Conservation (phyloP, 805 yeast species). For the Myxozyma neotropica region DNA sequence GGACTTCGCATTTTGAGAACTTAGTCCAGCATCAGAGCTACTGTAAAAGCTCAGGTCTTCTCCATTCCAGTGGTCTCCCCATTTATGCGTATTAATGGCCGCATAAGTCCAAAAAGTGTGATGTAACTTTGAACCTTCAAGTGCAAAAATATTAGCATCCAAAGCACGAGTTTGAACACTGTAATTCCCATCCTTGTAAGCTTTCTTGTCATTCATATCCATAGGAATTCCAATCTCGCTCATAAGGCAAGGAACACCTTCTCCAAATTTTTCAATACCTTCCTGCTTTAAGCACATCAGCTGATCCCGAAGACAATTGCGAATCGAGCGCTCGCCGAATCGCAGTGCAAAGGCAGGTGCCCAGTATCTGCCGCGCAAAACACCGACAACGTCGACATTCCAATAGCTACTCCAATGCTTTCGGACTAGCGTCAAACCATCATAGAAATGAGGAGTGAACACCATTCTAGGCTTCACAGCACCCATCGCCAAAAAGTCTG, state of each 20-base stretch:
- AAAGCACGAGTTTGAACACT: slow-evolving; percentile 75
- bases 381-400: slow-evolving; percentile 88
- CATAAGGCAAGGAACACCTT: slow-evolving; percentile 68
- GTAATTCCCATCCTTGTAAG: slow-evolving; percentile 69
- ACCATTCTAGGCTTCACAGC: slow-evolving; percentile 67
- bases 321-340: slow-evolving; percentile 71
- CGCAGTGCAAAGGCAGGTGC: slow-evolving; percentile 71
- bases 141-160: slow-evolving; percentile 77
- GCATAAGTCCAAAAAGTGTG: slow-evolving; percentile 89
- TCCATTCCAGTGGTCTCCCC: slow-evolving; percentile 93
- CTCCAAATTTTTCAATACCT: slow-evolving; percentile 62
- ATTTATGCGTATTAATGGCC: slow-evolving; percentile 67
- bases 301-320: slow-evolving; percentile 72
- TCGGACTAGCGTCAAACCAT: slow-evolving; percentile 90
- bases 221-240: slow-evolving; percentile 98
- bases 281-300: slow-evolving; percentile 68
- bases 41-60: slow-evolving; percentile 93
- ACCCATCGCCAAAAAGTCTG: slow-evolving; percentile 55
- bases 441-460: slow-evolving; percentile 89
- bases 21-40: slow-evolving; percentile 24
- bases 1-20: background rate
- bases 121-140: slow-evolving; percentile 71
- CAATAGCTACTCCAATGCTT: slow-evolving; percentile 81
- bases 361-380: slow-evolving; percentile 73
- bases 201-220: slow-evolving; percentile 83